Evolutionary conservation across 1,284 basidiomycete species (phyloP).

Genomic region (Ceratobasidium sp.): DNA sequence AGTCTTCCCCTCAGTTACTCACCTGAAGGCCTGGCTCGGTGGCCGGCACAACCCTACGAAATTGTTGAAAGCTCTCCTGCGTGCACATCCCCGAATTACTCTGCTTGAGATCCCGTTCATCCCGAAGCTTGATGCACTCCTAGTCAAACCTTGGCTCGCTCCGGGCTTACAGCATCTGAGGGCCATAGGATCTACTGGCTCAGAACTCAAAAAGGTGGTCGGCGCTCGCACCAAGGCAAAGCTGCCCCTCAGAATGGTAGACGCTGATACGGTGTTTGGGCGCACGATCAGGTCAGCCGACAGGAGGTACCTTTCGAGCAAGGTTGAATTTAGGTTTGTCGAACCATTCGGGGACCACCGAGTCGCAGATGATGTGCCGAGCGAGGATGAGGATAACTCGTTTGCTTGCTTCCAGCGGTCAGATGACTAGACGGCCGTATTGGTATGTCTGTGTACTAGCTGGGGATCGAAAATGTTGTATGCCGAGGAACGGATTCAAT

Average conservation of each 20-base stretch:
- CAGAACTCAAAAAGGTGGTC: not conserved
- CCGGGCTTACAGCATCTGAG: not conserved
- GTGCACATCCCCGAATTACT: no score
- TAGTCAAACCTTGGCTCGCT: conserved; percentile 4
- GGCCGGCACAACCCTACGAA: not conserved
- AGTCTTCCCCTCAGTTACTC: conserved; percentile 3
- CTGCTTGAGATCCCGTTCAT: not conserved
- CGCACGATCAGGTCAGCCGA: not conserved
- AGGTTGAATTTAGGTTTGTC: conserved; percentile 23
- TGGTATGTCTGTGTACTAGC: no score
- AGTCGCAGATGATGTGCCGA: not conserved
- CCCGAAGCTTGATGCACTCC: conserved; percentile 5
- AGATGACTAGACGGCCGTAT: no score
- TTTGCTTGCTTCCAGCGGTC: no score
- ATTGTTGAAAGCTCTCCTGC: no score
- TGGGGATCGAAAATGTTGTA: no score
- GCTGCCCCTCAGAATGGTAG: not conserved
- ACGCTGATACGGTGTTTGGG: not conserved
- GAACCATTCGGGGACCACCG: not conserved
- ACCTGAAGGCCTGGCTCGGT: not conserved
- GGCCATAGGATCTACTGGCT: not conserved
- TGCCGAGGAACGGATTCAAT: no score
- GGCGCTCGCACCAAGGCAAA: not conserved
- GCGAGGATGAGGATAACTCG: not conserved
- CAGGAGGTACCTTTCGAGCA: not conserved